A percentile compares a stretch with the other conserved stretches of the same genome.
These are phyloP conservation scores for Cystobasidiaceae sp. DNA, from an alignment of 1,284 basidiomycete species.

Conservation along the genomic window DNA sequence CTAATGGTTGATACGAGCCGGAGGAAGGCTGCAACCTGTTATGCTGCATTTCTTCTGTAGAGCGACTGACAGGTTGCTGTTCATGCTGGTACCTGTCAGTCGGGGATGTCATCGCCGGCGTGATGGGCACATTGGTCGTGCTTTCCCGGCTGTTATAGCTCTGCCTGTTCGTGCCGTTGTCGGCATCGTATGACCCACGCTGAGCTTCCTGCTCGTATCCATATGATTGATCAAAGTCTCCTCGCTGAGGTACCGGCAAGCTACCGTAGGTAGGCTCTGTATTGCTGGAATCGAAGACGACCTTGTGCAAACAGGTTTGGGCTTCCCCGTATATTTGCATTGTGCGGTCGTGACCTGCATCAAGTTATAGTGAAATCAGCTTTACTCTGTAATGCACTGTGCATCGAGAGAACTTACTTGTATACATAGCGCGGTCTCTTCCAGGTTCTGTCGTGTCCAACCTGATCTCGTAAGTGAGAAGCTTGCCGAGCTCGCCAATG, in stretches of 20 bases:
- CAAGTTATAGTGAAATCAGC: background rate
- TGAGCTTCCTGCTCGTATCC: constrained; percentile 26
- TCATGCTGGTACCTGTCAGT: too few species aligned
- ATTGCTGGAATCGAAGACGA: constrained; percentile 39
- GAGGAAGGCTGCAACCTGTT: too few species aligned
- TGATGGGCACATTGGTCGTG: background rate
- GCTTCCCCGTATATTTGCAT: constrained; percentile 40
- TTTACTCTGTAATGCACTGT: background rate
- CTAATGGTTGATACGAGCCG: constrained; percentile 3
- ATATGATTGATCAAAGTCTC: constrained; percentile 24
- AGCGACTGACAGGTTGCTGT: too few species aligned
- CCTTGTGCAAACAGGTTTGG: constrained; percentile 40
- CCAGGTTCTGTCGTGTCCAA: constrained; percentile 40
- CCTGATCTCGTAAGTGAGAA: constrained; percentile 42
- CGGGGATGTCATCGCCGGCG: too few species aligned
- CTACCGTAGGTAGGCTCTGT: background rate
- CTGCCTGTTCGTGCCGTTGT: constrained; percentile 1
- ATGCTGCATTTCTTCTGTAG: too few species aligned
- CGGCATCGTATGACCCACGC: constrained; percentile 1
- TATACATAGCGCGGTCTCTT: constrained; percentile 36
- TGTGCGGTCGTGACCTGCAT: constrained; percentile 36
- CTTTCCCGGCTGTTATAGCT: background rate
- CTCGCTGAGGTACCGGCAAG: constrained; percentile 9
- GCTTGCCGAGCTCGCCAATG: constrained; percentile 43
- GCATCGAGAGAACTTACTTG: constrained; percentile 22